phyloP scores from a whole-genome alignment of 306 rosid genomes.

The Fragaria nilgerrensis region DNA sequence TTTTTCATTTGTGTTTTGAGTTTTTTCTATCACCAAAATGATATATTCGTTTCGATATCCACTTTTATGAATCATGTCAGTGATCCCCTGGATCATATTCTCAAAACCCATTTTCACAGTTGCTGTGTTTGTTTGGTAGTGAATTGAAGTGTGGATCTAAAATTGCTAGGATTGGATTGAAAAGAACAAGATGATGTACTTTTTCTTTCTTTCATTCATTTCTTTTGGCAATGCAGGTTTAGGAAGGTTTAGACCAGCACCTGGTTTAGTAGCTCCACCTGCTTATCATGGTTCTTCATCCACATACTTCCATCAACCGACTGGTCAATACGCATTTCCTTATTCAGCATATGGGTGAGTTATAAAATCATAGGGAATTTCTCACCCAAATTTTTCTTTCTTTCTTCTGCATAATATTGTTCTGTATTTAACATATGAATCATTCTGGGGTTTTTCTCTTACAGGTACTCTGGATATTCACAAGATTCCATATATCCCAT shows the following conservation, averaged over 20 bases:
- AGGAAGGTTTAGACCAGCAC: slow-evolving; percentile 63
- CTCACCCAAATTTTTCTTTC: not conserved
- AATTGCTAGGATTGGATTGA: not conserved
- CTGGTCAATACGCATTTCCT: slow-evolving; percentile 72
- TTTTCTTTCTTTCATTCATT: not conserved
- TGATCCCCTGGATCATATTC: slow-evolving; percentile 2
- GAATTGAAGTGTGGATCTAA: slow-evolving; percentile 20
- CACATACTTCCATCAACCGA: slow-evolving; percentile 59
- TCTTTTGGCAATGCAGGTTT: slow-evolving; percentile 32
- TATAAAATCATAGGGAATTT: not conserved
- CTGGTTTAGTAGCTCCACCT: slow-evolving; percentile 58
- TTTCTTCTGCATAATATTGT: not conserved
- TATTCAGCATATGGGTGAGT: slow-evolving; percentile 80
- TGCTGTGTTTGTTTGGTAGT: not conserved
- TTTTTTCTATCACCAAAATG: not conserved
- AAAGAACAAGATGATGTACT: not conserved
- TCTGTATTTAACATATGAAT: not conserved
- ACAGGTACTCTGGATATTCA: slow-evolving; percentile 79
- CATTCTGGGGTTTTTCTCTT: slow-evolving; percentile 12
- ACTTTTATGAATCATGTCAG: not conserved
- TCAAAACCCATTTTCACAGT: not conserved
- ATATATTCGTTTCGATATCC: not conserved
- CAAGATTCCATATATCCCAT: slow-evolving; percentile 67
- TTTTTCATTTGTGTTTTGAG: slow-evolving; percentile 14
- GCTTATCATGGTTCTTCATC: slow-evolving; percentile 71